These are phyloP conservation scores for Sclerotinia minor DNA, from an alignment of 2,329 filamentous ascomycete genomes.

Conservation along the genomic window DNA sequence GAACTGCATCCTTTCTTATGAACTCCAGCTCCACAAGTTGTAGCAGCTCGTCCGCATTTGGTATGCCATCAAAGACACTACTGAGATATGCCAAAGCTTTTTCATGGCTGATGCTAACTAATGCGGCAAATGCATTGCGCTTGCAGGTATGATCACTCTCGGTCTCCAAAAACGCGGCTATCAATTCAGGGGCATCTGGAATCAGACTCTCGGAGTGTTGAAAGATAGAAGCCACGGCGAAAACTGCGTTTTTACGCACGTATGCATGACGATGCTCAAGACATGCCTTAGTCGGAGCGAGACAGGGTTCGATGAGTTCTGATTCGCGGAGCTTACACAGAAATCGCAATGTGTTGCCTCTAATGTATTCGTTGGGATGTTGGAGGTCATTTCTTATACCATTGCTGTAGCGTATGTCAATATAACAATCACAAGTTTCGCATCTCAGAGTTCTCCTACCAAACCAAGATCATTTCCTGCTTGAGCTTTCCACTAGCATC, in stretches of 20 bases:
- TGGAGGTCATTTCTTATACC: conserved; percentile 97
- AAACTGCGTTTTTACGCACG: conserved; percentile 97
- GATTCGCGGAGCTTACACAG: conserved; percentile 93
- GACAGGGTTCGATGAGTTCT: conserved; percentile 92
- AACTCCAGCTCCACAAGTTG: conserved; percentile 96
- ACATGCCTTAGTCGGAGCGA: conserved; percentile 88
- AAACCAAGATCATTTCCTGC: conserved; percentile 99
- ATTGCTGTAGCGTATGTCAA: conserved; percentile 62
- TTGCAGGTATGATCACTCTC: conserved; percentile 97
- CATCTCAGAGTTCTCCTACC: conserved; percentile 56
- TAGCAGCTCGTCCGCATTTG: conserved; percentile 89
- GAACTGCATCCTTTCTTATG: conserved; percentile 94
- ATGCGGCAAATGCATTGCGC: conserved; percentile 91
- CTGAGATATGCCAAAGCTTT: conserved; percentile 87
- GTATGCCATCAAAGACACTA: conserved; percentile 86
- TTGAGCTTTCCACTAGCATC: conserved; percentile 92
- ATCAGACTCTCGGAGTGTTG: conserved; percentile 88
- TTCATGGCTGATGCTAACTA: conserved; percentile 89
- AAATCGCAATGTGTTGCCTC: conserved; percentile 97
- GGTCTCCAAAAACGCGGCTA: conserved; percentile 82
- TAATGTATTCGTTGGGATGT: conserved; percentile 96
- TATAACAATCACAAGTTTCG: not conserved
- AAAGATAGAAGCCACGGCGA: conserved; percentile 89
- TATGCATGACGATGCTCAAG: conserved; percentile 96
- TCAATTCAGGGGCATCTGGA: conserved; percentile 90